These are phyloP conservation scores for Trichosporon coremiiforme DNA, from an alignment of 1,284 basidiomycete genomes.

Conservation along the genomic window DNA sequence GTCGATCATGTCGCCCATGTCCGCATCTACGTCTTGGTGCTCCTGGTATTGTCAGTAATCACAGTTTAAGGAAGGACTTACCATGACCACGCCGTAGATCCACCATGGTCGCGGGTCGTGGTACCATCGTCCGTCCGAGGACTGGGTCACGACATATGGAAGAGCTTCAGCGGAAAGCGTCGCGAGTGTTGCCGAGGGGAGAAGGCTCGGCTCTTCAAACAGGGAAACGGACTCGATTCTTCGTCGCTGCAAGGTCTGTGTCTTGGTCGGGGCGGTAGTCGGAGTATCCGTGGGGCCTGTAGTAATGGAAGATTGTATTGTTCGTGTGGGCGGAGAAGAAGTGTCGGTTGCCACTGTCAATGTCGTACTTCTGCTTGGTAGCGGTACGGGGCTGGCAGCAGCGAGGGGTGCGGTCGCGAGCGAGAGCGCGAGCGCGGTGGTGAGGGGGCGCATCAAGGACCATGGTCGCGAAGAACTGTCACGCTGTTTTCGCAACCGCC, in stretches of 20 bases:
- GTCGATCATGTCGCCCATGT: neutral
- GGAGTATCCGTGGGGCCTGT: constrained; percentile 12
- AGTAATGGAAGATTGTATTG: neutral
- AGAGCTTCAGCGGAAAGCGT: constrained; percentile 36
- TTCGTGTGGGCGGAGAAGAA: constrained; percentile 2
- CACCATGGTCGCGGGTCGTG: constrained; percentile 42
- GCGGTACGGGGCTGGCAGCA: constrained; percentile 13
- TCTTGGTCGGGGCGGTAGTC: neutral
- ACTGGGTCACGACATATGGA: constrained; percentile 41
- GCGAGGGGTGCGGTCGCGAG: constrained; percentile 15
- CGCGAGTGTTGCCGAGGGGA: constrained; percentile 16
- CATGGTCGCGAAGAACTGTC: neutral
- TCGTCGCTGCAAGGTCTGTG: neutral
- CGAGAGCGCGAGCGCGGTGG: constrained; percentile 16
- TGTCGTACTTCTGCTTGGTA: neutral
- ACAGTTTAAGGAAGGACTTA: constrained; percentile 21
- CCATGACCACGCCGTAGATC: constrained; percentile 38
- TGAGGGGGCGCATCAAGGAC: neutral
- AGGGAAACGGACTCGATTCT: constrained; percentile 14
- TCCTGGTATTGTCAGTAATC: constrained; percentile 4
- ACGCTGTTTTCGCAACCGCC: constrained; percentile 3
- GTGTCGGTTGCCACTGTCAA: constrained; percentile 6
- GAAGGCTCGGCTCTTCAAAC: constrained; percentile 7
- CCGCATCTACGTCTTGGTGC: neutral
- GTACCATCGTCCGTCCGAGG: constrained; percentile 39